Conservation (phyloP, 139 green algal genomes). For the Auxenochlorella pyrenoidosa region DNA sequence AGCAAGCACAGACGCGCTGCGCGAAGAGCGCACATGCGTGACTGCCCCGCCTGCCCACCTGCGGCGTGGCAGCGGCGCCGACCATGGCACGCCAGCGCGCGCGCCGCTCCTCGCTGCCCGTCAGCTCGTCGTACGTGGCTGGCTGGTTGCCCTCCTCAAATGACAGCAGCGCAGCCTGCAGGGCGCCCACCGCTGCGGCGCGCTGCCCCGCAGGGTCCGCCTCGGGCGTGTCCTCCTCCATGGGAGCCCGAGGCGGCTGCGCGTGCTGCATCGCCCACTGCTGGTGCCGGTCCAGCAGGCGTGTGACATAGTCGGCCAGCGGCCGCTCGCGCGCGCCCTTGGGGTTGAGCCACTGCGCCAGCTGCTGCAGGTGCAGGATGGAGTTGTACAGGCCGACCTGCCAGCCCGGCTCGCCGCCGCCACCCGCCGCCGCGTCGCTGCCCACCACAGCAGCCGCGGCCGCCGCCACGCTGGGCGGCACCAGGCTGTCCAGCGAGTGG, state of each 20-base stretch:
- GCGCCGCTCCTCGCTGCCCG: not conserved
- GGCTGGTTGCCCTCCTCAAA: slow-evolving; percentile 30
- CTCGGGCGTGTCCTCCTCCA: not conserved
- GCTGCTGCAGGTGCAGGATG: slow-evolving; percentile 29
- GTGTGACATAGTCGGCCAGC: slow-evolving; percentile 34
- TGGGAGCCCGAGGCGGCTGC: not conserved
- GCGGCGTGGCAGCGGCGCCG: not conserved
- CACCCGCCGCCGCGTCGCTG: not conserved
- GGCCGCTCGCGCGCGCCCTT: slow-evolving; percentile 45
- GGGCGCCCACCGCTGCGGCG: not conserved
- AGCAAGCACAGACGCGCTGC: not conserved
- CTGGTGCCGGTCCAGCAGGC: slow-evolving; percentile 21
- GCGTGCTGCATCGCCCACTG: slow-evolving; percentile 16
- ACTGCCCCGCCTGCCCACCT: not conserved
- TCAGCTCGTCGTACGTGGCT: slow-evolving; percentile 13
- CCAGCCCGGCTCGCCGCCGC: slow-evolving; percentile 7
- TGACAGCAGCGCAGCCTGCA: slow-evolving; percentile 16
- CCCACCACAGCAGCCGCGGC: not conserved
- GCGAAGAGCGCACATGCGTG: no score
- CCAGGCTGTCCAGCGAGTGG: slow-evolving; percentile 16
- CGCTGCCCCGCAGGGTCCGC: not conserved
- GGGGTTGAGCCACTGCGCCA: slow-evolving; percentile 53
- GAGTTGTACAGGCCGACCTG: slow-evolving; percentile 48
- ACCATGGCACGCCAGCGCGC: slow-evolving; percentile 20
- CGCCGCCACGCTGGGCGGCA: not conserved